Base-by-base conservation (phyloP, 805 yeast species). In the Lipomyces spencermartinsiae region DNA sequence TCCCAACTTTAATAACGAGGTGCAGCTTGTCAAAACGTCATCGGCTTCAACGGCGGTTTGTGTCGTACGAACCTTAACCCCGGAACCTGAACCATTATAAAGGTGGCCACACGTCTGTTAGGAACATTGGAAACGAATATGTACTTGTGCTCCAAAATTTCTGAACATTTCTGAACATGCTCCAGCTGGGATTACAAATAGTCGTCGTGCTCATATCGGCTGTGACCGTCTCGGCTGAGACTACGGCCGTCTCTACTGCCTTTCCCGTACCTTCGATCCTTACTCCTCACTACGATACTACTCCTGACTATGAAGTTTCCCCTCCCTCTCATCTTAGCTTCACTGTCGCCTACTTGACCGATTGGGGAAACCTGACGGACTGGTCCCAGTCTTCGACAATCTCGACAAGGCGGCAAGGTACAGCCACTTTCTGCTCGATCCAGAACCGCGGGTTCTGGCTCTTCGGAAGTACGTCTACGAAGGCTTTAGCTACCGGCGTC, bases 361-460 rank as follows among this genome's bases (percentile, higher is more conserved):
- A 49, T 6, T 49, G 25, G 53, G 53, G 53, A 1, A 2, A 22
- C 53, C 14, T n/a, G 16, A 49, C 16, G 53, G 25, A 49, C 53
- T 35, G 37, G 37, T 35, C 39, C 25, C 19, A 12, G 67, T 53
- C 62, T 43, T n/a, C 43, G 67, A 67, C 58, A 33, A 56, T 19
- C 64, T 65, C 10, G 57, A 29, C 33, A 10, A n/a, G 56, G 53
- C 57, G 58, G 31, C 64, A 67, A 14, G 68, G 53, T 59, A 67
- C 54, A 46, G 68, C 62, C 54, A 67, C 67, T 6, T 35, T 58
- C 54, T 68, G 71, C 59, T 59, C 67, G 4, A 63, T 69, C 55
- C 66, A 66, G 33, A 34, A 57, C 53, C 55, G 62, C 59, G 35
- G 62, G 58, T 67, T 69, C 64, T 69, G 71, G 71, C 59, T 69